Evolutionary conservation across 495 filamentous ascomycete genomes (phyloP), one percentile per base, ranked within the genome.

Genomic region (Platismatia glauca): DNA sequence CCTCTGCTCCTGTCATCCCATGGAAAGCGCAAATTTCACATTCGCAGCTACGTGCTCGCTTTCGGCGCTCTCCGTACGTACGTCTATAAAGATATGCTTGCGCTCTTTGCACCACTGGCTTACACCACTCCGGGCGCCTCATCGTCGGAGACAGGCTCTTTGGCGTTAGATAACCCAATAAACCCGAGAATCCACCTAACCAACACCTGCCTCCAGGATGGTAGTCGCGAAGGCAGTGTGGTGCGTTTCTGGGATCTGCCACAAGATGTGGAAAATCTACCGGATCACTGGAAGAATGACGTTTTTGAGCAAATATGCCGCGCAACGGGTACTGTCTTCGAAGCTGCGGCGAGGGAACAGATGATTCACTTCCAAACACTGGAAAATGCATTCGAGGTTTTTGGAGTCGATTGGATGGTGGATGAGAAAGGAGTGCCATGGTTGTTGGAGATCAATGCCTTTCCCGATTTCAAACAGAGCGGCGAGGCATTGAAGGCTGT

Each of bases 391-490:
- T 97, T 97, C 69, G 94, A 98, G 79, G 74, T 96, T 29, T 98
- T 88, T 70, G 94, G 94, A 1, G 68, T 97, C 31, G 94, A 98
- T 70, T 98, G 95, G 71, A 67, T 98, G 64, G 85, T 96, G 16
- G 89, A 92, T 71, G 80, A 72, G 7, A 55, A 64, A 6, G 84
- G 84, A 0, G 79, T 62, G 5, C 82, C 84, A 27, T 96, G 82
- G 80, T 73, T 97, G 69, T 72, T 98, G 58, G 94, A 98, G 78
- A 81, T 95, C n/a, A 98, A 98, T 75, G 88, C 93, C 1, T 98
- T 92, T 73, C 94, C 94, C 53, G 94, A 98, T 74, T 97, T 97
- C 69, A 83, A 73, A 69, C 93, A 97, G 82, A 96, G 90, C 16
- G 93, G 94, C 4, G 84, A 82, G 15, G 82, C 86, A 56, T 72